A percentile compares a stretch with the other conserved stretches of the same genome.
These are phyloP conservation scores for Dispira simplex DNA, from an alignment of 192 early-diverging fungal genomes.

Conservation along the genomic window DNA sequence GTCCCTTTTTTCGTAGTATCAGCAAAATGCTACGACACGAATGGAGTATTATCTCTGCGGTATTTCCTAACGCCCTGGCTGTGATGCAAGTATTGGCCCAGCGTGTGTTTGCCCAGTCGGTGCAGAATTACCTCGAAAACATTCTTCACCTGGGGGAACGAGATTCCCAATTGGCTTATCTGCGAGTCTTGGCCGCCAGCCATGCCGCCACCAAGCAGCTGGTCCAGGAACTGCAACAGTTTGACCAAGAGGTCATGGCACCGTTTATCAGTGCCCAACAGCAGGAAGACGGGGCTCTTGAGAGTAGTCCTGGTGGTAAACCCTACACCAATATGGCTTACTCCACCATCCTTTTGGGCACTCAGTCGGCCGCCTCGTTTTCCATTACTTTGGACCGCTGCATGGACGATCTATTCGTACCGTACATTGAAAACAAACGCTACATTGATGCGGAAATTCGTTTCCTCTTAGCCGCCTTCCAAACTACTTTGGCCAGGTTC, in stretches of 20 bases:
- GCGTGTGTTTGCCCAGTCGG: slow-evolving; percentile 91
- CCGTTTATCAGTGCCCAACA: slow-evolving; percentile 22
- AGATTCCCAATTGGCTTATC: slow-evolving; percentile 60
- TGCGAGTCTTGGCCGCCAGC: slow-evolving; percentile 55
- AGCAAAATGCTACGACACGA: slow-evolving; percentile 67
- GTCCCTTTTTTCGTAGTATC: slow-evolving; percentile 73
- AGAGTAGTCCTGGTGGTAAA: background rate
- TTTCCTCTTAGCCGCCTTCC: slow-evolving; percentile 52
- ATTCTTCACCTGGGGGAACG: slow-evolving; percentile 53
- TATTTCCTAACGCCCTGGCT: slow-evolving; percentile 80
- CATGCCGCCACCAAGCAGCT: slow-evolving; percentile 60
- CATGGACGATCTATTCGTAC: slow-evolving; percentile 89
- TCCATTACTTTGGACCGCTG: slow-evolving; percentile 67
- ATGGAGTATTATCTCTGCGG: slow-evolving; percentile 80
- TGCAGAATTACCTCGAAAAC: slow-evolving; percentile 77
- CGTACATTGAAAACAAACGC: slow-evolving; percentile 77
- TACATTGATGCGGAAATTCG: slow-evolving; percentile 67
- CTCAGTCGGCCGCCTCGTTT: slow-evolving; percentile 30
- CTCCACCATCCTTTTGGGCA: slow-evolving; percentile 7
- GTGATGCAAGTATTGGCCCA: slow-evolving; percentile 91
- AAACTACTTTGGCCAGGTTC: slow-evolving; percentile 30
- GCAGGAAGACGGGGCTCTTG: background rate
- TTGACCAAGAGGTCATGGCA: slow-evolving; percentile 48
- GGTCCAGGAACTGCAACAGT: slow-evolving; percentile 60
- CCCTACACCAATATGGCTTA: background rate